These are phyloP conservation scores for Penicillium sp. DNA, from an alignment of 2,329 filamentous ascomycete genomes.

Conservation along the genomic window DNA sequence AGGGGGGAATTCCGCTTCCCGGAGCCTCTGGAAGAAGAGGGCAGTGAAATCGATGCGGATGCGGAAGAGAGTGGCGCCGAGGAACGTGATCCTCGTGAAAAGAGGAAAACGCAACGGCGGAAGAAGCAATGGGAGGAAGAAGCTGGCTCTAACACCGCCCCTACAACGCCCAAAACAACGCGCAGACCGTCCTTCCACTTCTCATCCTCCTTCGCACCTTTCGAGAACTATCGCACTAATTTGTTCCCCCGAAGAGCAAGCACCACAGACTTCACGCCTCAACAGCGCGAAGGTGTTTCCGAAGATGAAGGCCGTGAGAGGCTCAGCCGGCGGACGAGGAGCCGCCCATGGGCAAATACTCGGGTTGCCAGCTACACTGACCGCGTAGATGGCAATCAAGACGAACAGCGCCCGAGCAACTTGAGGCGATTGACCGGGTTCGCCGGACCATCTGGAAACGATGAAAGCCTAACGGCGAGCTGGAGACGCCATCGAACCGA, in stretches of 20 bases:
- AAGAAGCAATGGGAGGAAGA: slow-evolving; percentile 53
- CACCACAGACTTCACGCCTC: slow-evolving; percentile 57
- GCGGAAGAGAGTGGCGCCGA: slow-evolving; percentile 86
- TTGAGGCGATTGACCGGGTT: slow-evolving; percentile 63
- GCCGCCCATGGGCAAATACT: slow-evolving; percentile 53
- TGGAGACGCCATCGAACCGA: slow-evolving; percentile 54
- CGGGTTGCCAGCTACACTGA: slow-evolving; percentile 50
- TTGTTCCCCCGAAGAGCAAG: slow-evolving; percentile 64
- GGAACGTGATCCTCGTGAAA: slow-evolving; percentile 54
- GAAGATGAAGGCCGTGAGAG: slow-evolving; percentile 72
- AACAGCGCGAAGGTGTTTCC: slow-evolving; percentile 64
- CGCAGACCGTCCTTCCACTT: slow-evolving; percentile 40
- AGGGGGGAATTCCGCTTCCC: slow-evolving; percentile 52
- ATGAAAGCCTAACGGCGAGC: slow-evolving; percentile 62
- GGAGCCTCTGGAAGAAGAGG: slow-evolving; percentile 55
- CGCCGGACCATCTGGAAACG: slow-evolving; percentile 57
- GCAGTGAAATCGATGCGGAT: slow-evolving; percentile 72
- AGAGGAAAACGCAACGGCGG: slow-evolving; percentile 57
- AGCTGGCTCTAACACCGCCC: slow-evolving; percentile 60
- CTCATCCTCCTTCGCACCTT: slow-evolving; percentile 48
- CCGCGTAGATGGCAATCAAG: slow-evolving; percentile 53
- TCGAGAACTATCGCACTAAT: slow-evolving; percentile 46
- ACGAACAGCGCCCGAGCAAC: slow-evolving; percentile 60
- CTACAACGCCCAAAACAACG: slow-evolving; percentile 61
- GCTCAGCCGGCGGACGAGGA: slow-evolving; percentile 59